A percentile compares a stretch with the other conserved stretches of the same genome.
Evolutionary conservation across 2,329 filamentous ascomycete genomes (phyloP).

Genomic region (Stachybotrys chlorohalonatus): DNA sequence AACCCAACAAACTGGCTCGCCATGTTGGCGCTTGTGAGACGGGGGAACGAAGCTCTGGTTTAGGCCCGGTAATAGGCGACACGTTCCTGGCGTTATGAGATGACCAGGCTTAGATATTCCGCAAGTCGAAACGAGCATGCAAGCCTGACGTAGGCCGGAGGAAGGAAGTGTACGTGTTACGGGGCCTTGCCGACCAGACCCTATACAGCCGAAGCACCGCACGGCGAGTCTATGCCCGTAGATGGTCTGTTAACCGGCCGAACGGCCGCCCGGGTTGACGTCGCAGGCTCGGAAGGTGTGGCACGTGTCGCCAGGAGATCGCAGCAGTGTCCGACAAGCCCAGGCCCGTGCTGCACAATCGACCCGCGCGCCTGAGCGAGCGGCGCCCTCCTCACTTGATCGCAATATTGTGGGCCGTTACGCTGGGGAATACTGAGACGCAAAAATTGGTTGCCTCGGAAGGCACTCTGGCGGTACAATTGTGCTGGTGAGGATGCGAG

Average conservation of each 20-base stretch:
- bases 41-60: background rate
- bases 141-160: no score
- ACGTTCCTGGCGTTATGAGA: no score
- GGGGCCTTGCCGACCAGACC: no score
- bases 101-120: no score
- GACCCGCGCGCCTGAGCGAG: background rate
- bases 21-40: slow-evolving; percentile 14
- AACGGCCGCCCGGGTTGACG: background rate
- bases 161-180: no score
- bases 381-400: no score
- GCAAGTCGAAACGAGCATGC: no score
- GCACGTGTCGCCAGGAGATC: background rate
- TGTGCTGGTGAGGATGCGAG: slow-evolving; percentile 11
- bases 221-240: background rate
- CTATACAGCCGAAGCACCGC: background rate
- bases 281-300: background rate
- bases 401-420: no score
- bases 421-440: no score
- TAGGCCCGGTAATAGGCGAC: no score
- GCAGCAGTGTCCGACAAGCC: background rate
- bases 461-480: background rate
- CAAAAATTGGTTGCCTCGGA: no score
- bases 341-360: background rate
- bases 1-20: slow-evolving; percentile 65
- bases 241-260: background rate